Percentiles rank a stretch among this genome's conserved stretches.
phyloP scores from a whole-genome alignment of 2,329 filamentous ascomycete genomes.

The Pleurostoma richardsiae region DNA sequence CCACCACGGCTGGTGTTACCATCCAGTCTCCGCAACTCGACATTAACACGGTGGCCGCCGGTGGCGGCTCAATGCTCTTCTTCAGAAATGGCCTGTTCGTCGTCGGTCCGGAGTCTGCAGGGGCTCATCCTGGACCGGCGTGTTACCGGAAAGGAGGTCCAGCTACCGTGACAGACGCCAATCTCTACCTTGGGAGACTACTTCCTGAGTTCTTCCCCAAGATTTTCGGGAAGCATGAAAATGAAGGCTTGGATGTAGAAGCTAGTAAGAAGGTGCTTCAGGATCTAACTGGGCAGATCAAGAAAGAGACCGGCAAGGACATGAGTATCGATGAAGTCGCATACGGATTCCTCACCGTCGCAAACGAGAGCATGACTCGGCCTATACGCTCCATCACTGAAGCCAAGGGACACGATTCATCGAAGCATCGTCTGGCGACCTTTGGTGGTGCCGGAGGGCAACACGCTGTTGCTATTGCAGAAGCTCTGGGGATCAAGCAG shows the following conservation, averaged over 20 bases:
- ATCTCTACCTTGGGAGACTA: slow-evolving; percentile 77
- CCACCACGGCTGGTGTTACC: slow-evolving; percentile 87
- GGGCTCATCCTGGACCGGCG: slow-evolving; percentile 83
- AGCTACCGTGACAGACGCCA: slow-evolving; percentile 89
- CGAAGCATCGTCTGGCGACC: slow-evolving; percentile 82
- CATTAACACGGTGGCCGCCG: slow-evolving; percentile 92
- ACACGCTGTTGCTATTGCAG: slow-evolving; percentile 86
- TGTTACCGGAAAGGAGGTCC: slow-evolving; percentile 90
- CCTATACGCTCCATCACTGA: slow-evolving; percentile 89
- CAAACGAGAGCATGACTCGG: slow-evolving; percentile 86
- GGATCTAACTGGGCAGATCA: slow-evolving; percentile 72
- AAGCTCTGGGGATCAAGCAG: slow-evolving; percentile 77
- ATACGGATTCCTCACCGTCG: slow-evolving; percentile 83
- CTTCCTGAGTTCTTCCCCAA: slow-evolving; percentile 91
- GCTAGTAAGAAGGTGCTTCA: slow-evolving; percentile 72
- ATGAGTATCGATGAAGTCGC: slow-evolving; percentile 83
- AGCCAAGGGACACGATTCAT: slow-evolving; percentile 87
- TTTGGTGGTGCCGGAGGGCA: slow-evolving; percentile 92
- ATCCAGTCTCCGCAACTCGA: slow-evolving; percentile 90
- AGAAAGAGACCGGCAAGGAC: slow-evolving; percentile 63
- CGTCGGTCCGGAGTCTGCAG: slow-evolving; percentile 83
- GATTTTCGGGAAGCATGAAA: slow-evolving; percentile 87
- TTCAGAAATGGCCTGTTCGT: slow-evolving; percentile 88
- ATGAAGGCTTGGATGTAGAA: slow-evolving; percentile 71
- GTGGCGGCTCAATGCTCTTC: slow-evolving; percentile 79